These are phyloP conservation scores for Chaetomium sp. DNA, from an alignment of 2,329 filamentous ascomycete genomes.

Conservation along the genomic window DNA sequence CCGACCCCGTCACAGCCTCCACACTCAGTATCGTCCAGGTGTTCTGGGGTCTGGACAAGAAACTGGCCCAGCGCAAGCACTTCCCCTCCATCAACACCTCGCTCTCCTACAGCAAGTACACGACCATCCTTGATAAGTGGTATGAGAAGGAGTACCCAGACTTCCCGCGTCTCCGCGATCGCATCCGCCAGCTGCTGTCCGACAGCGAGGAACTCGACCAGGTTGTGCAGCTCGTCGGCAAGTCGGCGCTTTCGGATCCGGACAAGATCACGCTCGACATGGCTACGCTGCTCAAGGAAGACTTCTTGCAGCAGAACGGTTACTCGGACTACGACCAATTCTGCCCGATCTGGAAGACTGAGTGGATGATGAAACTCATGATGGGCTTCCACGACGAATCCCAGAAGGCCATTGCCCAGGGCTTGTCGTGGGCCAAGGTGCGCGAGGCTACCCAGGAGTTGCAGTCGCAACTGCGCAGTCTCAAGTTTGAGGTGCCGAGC, in stretches of 20 bases:
- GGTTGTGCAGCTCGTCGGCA: slow-evolving; percentile 96
- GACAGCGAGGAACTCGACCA: slow-evolving; percentile 97
- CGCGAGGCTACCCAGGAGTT: slow-evolving; percentile 84
- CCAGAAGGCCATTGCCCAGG: slow-evolving; percentile 88
- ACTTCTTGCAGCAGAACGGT: slow-evolving; percentile 98
- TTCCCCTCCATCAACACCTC: slow-evolving; percentile 98
- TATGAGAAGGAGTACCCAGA: slow-evolving; percentile 93
- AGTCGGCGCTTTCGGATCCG: slow-evolving; percentile 88
- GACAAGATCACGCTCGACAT: slow-evolving; percentile 99
- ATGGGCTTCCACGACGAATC: slow-evolving; percentile 96
- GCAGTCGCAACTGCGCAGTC: slow-evolving; percentile 74
- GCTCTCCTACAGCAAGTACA: slow-evolving; percentile 96
- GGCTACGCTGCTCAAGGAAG: slow-evolving; percentile 87
- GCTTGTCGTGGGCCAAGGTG: slow-evolving; percentile 87
- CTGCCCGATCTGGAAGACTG: slow-evolving; percentile 98
- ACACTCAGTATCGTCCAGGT: slow-evolving; percentile 98
- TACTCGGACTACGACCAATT: slow-evolving; percentile 99
- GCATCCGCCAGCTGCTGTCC: slow-evolving; percentile 86
- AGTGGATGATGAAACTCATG: slow-evolving; percentile 99
- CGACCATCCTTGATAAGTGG: slow-evolving; percentile 76
- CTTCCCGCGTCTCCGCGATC: slow-evolving; percentile 86
- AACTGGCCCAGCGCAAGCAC: slow-evolving; percentile 96
- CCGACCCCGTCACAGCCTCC: slow-evolving; percentile 88
- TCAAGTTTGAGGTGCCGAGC: slow-evolving; percentile 93
- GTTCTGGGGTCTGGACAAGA: slow-evolving; percentile 99